Percentiles rank a stretch among this genome's conserved stretches.
Conservation (phyloP, 805 yeast species). For the Candida sanyiensis region DNA sequence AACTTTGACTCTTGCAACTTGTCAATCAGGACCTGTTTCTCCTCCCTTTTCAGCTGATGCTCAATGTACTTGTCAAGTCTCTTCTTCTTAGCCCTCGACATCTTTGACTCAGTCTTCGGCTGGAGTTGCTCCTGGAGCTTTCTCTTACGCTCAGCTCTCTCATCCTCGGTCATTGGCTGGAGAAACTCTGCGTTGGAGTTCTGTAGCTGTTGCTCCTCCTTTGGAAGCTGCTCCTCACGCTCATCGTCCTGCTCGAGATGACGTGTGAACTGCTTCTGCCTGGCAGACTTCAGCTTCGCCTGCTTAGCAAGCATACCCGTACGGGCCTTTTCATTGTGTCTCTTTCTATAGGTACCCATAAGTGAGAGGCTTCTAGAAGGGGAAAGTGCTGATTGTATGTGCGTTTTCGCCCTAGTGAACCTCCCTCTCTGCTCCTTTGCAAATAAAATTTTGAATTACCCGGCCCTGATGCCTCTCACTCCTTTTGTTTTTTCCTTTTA, state of each 20-base stretch:
- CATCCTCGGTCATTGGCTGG: slow-evolving; percentile 58
- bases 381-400: too few species aligned
- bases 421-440: too few species aligned
- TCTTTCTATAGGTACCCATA: slow-evolving; percentile 78
- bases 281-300: slow-evolving; percentile 55
- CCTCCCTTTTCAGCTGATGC: slow-evolving; percentile 84
- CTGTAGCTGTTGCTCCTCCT: too few species aligned
- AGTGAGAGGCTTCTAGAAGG: background rate
- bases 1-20: slow-evolving; percentile 59
- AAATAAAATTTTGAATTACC: too few species aligned
- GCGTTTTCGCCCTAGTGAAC: too few species aligned
- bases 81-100: slow-evolving; percentile 66
- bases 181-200: slow-evolving; percentile 59
- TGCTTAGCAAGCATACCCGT: slow-evolving; percentile 79
- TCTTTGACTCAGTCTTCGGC: slow-evolving; percentile 59
- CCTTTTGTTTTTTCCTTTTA: too few species aligned
- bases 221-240: slow-evolving; percentile 18
- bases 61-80: slow-evolving; percentile 89
- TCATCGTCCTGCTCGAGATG: slow-evolving; percentile 38
- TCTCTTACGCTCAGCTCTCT: slow-evolving; percentile 58
- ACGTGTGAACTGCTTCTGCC: slow-evolving; percentile 64
- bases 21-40: slow-evolving; percentile 68
- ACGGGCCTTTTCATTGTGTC: slow-evolving; percentile 83
- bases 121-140: slow-evolving; percentile 52
- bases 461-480: too few species aligned